Conservation (phyloP, 345 rosid species). For the Eutrema heterophyllum region DNA sequence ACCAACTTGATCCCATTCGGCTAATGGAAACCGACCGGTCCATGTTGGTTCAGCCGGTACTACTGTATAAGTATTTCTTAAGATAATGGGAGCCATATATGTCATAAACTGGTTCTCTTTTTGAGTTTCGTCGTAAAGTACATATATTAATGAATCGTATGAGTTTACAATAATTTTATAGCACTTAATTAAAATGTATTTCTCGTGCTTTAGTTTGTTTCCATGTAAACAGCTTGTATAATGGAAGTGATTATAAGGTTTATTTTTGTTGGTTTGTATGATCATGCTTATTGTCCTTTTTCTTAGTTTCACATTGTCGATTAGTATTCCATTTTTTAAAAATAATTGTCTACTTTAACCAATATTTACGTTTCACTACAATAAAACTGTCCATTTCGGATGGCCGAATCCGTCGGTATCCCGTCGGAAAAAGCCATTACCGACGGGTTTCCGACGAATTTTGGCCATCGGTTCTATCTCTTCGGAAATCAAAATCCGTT, state of each 20-base stretch:
- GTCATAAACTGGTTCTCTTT: not conserved
- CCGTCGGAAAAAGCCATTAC: no score
- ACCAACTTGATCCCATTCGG: conserved; percentile 58
- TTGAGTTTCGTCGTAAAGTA: not conserved
- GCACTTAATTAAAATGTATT: not conserved
- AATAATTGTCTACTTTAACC: not conserved
- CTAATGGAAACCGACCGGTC: conserved; percentile 35
- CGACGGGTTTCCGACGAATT: no score
- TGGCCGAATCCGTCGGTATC: no score
- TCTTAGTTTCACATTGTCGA: not conserved
- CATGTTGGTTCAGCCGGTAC: conserved; percentile 44
- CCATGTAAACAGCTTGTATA: conserved; percentile 18
- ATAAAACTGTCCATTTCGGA: no score
- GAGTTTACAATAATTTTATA: not conserved
- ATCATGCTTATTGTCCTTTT: conserved; percentile 22
- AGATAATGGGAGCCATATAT: conserved; percentile 6
- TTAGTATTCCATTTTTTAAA: not conserved
- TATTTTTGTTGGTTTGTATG: not conserved
- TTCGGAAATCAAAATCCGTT: no score
- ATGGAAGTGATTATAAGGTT: conserved; percentile 21
- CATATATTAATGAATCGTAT: not conserved
- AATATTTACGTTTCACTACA: not conserved
- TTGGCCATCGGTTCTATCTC: no score
- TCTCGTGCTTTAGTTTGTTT: conserved; percentile 33
- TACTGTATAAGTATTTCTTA: conserved; percentile 14